Evolutionary conservation across 192 early-diverging fungal genomes (phyloP), one percentile per base, ranked within the genome.

Genomic region (Spizellomyces punctatus): DNA sequence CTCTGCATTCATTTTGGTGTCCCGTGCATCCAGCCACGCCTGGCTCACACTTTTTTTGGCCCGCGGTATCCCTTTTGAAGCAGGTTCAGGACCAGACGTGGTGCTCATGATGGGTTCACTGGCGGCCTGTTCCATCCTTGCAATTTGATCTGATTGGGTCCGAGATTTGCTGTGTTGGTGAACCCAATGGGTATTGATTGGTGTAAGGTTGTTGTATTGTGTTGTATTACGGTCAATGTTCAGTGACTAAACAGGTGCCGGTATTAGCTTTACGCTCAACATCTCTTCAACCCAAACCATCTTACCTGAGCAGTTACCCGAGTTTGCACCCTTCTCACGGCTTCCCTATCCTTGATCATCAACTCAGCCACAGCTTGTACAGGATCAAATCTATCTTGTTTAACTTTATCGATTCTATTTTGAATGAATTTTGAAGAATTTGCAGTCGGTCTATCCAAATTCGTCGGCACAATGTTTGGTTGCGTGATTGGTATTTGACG

Each of bases 381-480:
- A 21, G 63, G 63, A 64, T 64, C 63, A 46, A 64, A 64, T 14
- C 10, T 64, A 27, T 22, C 63, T 14, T 64, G 9, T 46, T 45
- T 10, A 27, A 64, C 63, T 10, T n/a, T 46, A 46, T 64, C 63
- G 3, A 64, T 72, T 54, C 50, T n/a, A 36, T 36, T 36, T 36
- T 36, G 27, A 36, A 36, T 36, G 27, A 36, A 36, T 3, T 36
- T 36, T 36, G 27, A 36, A 36, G 27, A 36, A 36, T 36, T 36
- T 3, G 27, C 27, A 36, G 27, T 36, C 3, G 27, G 27, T 36
- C 27, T 36, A 36, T 36, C 27, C 27, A 36, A 36, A 36, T 36
- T 36, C 3, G 27, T 36, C 27, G 27, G 27, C 27, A 36, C 27
- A 36, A 36, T 36, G 27, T 36, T 36, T 36, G 27, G 27, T 3